Evolutionary conservation across 2,329 filamentous ascomycete genomes (phyloP).

Genomic region (Ustulina deusta): DNA sequence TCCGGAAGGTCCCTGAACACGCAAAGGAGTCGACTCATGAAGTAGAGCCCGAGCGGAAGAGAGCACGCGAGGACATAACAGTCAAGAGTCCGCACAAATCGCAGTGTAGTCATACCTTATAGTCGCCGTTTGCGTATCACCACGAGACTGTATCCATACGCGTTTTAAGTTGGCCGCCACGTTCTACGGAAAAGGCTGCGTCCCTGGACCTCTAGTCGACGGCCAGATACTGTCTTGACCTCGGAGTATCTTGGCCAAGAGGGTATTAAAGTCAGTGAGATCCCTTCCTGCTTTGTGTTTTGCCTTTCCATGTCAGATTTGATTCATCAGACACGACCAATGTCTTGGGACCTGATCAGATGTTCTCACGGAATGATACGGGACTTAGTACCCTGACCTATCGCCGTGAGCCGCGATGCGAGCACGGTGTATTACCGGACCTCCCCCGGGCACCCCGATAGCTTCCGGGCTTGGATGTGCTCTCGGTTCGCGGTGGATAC

Average conservation of each 20-base stretch:
- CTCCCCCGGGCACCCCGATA: slow-evolving; percentile 27
- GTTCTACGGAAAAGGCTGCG: slow-evolving; percentile 17
- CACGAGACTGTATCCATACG: slow-evolving; percentile 33
- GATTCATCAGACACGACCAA: neutral
- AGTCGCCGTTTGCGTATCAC: slow-evolving; percentile 24
- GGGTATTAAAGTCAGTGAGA: slow-evolving; percentile 33
- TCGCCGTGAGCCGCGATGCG: slow-evolving; percentile 20
- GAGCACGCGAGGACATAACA: slow-evolving; percentile 32
- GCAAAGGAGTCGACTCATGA: slow-evolving; percentile 26
- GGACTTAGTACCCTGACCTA: neutral
- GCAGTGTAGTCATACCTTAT: slow-evolving; percentile 31
- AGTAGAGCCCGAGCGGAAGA: slow-evolving; percentile 31
- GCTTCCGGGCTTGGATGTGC: slow-evolving; percentile 25
- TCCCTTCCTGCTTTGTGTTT: slow-evolving; percentile 26
- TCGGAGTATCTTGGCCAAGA: slow-evolving; percentile 28
- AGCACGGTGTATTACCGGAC: slow-evolving; percentile 25
- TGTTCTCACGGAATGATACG: slow-evolving; percentile 18
- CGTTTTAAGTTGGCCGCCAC: slow-evolving; percentile 12
- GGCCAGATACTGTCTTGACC: slow-evolving; percentile 21
- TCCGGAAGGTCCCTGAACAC: slow-evolving; percentile 29
- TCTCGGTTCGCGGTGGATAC: slow-evolving; percentile 27
- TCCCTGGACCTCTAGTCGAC: slow-evolving; percentile 32
- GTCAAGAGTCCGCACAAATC: slow-evolving; percentile 22
- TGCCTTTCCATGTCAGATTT: slow-evolving; percentile 28
- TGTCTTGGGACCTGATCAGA: slow-evolving; percentile 23